Evolutionary conservation across 805 yeast genomes (phyloP), one percentile per base, ranked within the genome.

Genomic region (Debaryomyces castellii): DNA sequence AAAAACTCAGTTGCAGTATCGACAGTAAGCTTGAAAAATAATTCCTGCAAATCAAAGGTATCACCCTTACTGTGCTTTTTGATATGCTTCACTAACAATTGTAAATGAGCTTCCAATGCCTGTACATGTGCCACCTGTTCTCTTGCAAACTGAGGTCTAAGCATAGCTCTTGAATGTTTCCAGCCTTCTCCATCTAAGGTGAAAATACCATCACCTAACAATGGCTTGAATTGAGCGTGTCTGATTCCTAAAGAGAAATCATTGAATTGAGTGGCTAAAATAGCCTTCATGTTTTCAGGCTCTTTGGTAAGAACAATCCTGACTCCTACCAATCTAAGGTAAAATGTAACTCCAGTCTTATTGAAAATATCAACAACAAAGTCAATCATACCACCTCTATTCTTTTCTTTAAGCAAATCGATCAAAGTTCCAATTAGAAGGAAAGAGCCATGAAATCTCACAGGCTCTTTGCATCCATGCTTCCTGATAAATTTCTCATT

Each of bases 1-100:
- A 71, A 58, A 50, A 71, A 68, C 48, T 69, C 75, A 5, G 72
- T 57, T 5, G 74, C 63, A 21, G 74, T 60, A 51, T 71, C 76
- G 42, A 71, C 62, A 9, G 75, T 69, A 24, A 69, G 61, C 36
- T 55, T 58, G 48, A 61, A 63, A 44, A 67, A 63, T 40, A 66
- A 60, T 27, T 66, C 68, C 42, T 67, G 73, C 32, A 66, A 48
- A 47, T 67, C 65, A 44, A 67, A 54, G 11, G 55, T 49, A 16
- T 47, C 37, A 4, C 68, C 68, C 8, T 55, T 41, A 8, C 47
- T 42, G 14, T 44, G 38, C 20, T 49, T 40, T 25, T 40, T 51
- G 22, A 63, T 52, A 40, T 58, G 62, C 34, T 53, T 47, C 35
- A 60, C 61, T 22, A 67, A 54, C 11, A 50, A 44, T 39, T 58